Base-by-base conservation (phyloP, 2,329 filamentous ascomycete genomes). In the Bipolaris sorokiniana region DNA sequence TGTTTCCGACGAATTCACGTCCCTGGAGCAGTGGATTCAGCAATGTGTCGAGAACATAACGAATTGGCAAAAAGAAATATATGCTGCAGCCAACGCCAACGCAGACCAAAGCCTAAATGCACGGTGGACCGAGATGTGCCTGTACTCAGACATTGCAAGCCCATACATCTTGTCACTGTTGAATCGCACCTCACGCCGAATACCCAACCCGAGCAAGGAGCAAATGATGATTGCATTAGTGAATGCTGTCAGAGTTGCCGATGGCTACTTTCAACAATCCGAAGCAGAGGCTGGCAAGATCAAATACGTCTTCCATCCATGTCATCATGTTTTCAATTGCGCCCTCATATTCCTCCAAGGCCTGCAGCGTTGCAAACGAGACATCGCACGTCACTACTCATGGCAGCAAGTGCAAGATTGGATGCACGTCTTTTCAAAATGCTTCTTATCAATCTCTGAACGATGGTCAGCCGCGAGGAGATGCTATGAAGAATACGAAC, bases 261-360 rank as follows among this genome's bases (percentile, higher is more conserved):
- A 70, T 11, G 70, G 69, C 7, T 76, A 75, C 41, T 70, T 65
- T 49, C 62, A 66, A 33, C 73, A 76, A 58, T 66, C 66, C 33
- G 71, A 75, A 41, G 67, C 69, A 38, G 69, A 70, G 36, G 67
- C 66, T 26, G 73, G 73, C 11, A 67, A 70, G 49, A 75, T 75
- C 58, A 76, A 75, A 66, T 76, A 76, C 50, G 73, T 76, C 15
- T 76, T 76, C 48, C 73, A 76, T 53, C 72, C 73, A 13, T 75
- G 72, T 22, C 73, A 76, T 37, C 72, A 76, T 40, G 67, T 71
- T 2, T 76, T 74, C 61, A 68, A 69, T 11, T 69, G 66, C 33
- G 73, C 73, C 7, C 60, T 71, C 9, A 63, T 74, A 7, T 75
- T 76, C 40, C 60, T 76, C 10, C 70, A 71, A 16, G 70, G 65